Conservation (phyloP, 83 land plant species). For the Larix sibirica region DNA sequence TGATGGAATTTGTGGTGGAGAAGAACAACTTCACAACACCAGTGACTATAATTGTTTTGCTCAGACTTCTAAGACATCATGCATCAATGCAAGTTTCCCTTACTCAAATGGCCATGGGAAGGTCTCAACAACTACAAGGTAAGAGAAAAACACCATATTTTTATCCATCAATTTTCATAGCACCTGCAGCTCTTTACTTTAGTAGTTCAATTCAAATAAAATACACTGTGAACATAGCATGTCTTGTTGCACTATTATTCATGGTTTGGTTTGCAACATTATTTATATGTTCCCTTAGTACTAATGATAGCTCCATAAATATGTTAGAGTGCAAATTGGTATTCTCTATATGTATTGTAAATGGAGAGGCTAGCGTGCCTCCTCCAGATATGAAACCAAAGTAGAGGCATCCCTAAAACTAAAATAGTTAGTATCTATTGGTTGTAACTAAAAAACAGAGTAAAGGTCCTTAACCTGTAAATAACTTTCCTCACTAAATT, state of each 20-base stretch:
- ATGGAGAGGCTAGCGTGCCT: no score
- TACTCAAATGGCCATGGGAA: constrained; percentile 22
- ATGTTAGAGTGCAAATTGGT: no score
- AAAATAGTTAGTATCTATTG: no score
- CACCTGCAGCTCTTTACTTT: background rate
- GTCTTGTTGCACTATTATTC: background rate
- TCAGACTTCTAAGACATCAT: background rate
- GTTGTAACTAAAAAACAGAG: no score
- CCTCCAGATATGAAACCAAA: no score
- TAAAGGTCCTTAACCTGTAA: no score
- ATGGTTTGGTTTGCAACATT: constrained; percentile 10
- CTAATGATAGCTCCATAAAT: background rate
- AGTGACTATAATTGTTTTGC: no score
- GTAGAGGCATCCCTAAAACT: no score
- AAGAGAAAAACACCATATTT: background rate
- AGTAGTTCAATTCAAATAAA: background rate
- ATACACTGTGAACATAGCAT: background rate
- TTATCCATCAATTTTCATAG: background rate
- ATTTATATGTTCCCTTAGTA: constrained; percentile 11
- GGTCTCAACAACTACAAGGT: constrained; percentile 15
- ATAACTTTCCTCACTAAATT: no score
- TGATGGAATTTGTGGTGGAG: no score
- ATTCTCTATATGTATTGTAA: no score
- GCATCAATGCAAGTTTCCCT: background rate
- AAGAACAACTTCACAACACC: no score